These are phyloP conservation scores for Rhizopogon roseolus DNA, from an alignment of 768 basidiomycete genomes.

Conservation along the genomic window DNA sequence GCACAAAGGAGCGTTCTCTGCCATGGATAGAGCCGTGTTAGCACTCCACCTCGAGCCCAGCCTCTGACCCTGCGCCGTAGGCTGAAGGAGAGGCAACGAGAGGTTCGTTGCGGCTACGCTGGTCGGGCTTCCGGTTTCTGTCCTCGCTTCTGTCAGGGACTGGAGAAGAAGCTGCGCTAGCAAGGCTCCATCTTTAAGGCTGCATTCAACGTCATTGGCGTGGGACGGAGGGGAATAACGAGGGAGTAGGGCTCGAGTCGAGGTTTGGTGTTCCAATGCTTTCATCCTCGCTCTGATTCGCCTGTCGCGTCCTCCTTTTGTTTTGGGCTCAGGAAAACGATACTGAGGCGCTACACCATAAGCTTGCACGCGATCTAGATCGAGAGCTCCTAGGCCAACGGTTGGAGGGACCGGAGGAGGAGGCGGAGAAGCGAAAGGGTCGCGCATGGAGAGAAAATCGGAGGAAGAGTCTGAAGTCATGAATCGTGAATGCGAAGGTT, in stretches of 20 bases:
- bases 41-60: conserved; percentile 25
- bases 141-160: conserved; percentile 13
- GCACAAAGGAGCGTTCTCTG: background rate
- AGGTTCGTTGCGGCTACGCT: conserved; percentile 1
- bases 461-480: conserved; percentile 20
- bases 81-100: conserved; percentile 10
- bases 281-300: conserved; percentile 12
- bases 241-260: conserved; percentile 20
- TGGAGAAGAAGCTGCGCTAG: conserved; percentile 26
- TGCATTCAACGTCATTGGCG: conserved; percentile 3
- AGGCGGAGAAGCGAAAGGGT: conserved; percentile 26
- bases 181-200: conserved; percentile 23
- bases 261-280: conserved; percentile 21
- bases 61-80: conserved; percentile 10
- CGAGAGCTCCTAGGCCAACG: conserved; percentile 18
- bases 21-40: conserved; percentile 22
- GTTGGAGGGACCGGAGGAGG: conserved; percentile 27
- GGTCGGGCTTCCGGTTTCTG: background rate
- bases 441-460: conserved; percentile 29
- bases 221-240: conserved; percentile 10
- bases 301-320: conserved; percentile 15
- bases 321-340: conserved; percentile 28
- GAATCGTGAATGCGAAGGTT: conserved; percentile 15
- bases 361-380: conserved; percentile 20
- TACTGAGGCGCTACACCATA: conserved; percentile 23